phyloP scores from a whole-genome alignment of 495 filamentous ascomycete genomes.

The Cudoniella acicularis region DNA sequence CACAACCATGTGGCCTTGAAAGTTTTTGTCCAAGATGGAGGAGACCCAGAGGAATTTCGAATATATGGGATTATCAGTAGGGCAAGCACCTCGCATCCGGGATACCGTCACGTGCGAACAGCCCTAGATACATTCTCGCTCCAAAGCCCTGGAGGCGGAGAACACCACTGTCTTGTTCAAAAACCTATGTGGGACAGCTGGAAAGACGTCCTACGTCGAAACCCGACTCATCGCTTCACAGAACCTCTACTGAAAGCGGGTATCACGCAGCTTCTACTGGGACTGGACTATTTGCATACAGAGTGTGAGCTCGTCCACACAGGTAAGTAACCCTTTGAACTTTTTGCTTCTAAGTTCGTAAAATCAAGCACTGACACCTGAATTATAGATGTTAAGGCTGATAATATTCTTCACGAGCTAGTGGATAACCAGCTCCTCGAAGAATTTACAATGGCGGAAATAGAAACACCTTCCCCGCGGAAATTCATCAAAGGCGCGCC shows the following conservation, averaged over 20 bases:
- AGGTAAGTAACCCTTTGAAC: conserved; percentile 14
- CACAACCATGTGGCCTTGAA: conserved; percentile 13
- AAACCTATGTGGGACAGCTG: conserved; percentile 15
- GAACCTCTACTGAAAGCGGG: conserved; percentile 25
- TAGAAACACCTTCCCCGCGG: conserved; percentile 27
- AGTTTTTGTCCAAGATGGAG: conserved; percentile 17
- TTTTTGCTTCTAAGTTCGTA: no score
- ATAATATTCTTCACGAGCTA: conserved; percentile 20
- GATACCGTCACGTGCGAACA: conserved; percentile 26
- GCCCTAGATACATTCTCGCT: conserved; percentile 28
- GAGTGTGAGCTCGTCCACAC: conserved; percentile 28
- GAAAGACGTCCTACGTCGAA: not conserved
- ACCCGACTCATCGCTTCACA: conserved; percentile 14
- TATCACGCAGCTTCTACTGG: conserved; percentile 26
- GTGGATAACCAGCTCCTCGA: conserved; percentile 11
- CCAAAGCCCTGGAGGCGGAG: conserved; percentile 15
- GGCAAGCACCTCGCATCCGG: conserved; percentile 17
- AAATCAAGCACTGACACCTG: no score
- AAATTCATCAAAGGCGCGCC: conserved; percentile 27
- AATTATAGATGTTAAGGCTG: conserved; percentile 21
- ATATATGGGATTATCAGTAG: conserved; percentile 26
- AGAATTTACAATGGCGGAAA: conserved; percentile 15
- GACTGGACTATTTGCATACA: conserved; percentile 30
- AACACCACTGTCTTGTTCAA: conserved; percentile 14
- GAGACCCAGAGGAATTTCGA: conserved; percentile 22